These are phyloP conservation scores for Rhododendron williamsianum DNA, from an alignment of 148 eudicot species.

Conservation along the genomic window DNA sequence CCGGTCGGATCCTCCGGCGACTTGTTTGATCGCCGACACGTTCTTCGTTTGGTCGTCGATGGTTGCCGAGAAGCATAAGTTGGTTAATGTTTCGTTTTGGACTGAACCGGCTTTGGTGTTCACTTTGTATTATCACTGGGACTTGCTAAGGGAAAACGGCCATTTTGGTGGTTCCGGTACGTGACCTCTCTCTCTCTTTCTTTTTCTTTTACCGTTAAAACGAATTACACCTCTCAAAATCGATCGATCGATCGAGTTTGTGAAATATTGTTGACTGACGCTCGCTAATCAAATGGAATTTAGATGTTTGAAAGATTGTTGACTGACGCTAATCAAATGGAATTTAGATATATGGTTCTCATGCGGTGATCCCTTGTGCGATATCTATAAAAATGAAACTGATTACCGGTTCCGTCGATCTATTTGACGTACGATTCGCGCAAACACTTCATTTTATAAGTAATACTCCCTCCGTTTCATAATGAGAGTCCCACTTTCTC, in stretches of 20 bases:
- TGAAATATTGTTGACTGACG: neutral
- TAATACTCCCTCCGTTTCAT: too few species aligned
- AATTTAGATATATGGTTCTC: neutral
- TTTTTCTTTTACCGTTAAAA: neutral
- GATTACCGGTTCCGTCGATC: neutral
- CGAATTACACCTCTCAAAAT: neutral
- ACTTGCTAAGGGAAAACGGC: constrained; percentile 33
- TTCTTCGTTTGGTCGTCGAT: constrained; percentile 38
- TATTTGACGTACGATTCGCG: too few species aligned
- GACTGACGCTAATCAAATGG: neutral
- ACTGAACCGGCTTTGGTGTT: constrained; percentile 48
- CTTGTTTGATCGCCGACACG: constrained; percentile 37
- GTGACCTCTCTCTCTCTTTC: neutral
- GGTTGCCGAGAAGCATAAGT: constrained; percentile 31
- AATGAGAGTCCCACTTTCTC: too few species aligned
- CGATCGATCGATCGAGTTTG: neutral
- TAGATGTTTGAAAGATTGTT: neutral
- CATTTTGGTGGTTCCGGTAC: constrained; percentile 33
- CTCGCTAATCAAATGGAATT: neutral
- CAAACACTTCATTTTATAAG: too few species aligned
- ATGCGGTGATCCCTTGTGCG: neutral
- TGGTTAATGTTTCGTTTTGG: constrained; percentile 43
- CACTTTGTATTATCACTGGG: constrained; percentile 37
- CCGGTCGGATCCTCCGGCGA: constrained; percentile 21
- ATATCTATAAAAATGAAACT: too few species aligned